These are phyloP conservation scores for Lyophyllum decastes DNA, from an alignment of 768 basidiomycete species.

Conservation along the genomic window DNA sequence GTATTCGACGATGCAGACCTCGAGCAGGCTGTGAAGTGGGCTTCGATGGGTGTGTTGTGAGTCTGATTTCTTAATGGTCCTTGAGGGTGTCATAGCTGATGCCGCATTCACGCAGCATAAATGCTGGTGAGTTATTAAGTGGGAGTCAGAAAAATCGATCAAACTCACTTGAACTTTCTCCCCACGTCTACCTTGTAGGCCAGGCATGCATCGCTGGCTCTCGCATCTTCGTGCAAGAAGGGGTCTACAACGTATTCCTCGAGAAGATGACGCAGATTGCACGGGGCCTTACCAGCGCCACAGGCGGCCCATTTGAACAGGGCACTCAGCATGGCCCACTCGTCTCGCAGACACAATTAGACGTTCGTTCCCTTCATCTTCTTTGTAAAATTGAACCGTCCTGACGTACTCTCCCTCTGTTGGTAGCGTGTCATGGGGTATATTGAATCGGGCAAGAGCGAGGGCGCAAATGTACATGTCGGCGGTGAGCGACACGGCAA, in stretches of 20 bases:
- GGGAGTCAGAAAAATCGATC: not conserved
- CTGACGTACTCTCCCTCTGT: not conserved
- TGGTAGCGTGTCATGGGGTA: constrained; percentile 60
- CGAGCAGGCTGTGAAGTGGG: constrained; percentile 68
- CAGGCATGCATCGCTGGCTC: not conserved
- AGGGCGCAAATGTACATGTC: constrained; percentile 57
- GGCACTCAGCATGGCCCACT: not conserved
- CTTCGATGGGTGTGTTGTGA: constrained; percentile 67
- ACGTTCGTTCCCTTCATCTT: not conserved
- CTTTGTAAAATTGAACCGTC: not conserved
- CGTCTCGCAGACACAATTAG: not conserved
- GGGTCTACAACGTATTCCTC: not conserved
- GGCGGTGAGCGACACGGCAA: constrained; percentile 55
- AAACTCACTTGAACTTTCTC: not conserved
- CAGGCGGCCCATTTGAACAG: not conserved
- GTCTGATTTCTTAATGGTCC: constrained; percentile 21
- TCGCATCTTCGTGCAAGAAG: not conserved
- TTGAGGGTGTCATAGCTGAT: not conserved
- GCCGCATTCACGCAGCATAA: not conserved
- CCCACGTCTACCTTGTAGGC: not conserved
- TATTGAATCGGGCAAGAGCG: constrained; percentile 65
- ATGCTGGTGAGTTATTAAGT: not conserved
- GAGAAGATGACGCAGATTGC: not conserved
- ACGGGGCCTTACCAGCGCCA: not conserved
- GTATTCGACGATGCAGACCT: constrained; percentile 68